Percentiles rank a stretch among this genome's conserved stretches.
These are phyloP conservation scores for Trichothecium roseum DNA, from an alignment of 2,329 filamentous ascomycete genomes.

Conservation along the genomic window DNA sequence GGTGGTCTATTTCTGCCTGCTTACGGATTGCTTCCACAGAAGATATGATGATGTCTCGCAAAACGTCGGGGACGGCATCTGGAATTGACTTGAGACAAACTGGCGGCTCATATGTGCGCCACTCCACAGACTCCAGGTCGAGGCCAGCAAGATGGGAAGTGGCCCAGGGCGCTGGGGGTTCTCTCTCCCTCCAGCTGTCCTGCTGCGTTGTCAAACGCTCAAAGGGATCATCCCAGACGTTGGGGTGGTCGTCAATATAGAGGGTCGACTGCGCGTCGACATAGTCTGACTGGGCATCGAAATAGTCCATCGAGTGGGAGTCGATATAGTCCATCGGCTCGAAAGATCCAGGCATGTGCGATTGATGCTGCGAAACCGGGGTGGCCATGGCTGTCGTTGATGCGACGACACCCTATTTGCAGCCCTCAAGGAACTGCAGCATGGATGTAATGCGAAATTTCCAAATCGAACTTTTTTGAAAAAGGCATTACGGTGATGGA, in stretches of 20 bases:
- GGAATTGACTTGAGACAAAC: constrained; percentile 25
- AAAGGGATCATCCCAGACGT: constrained; percentile 13
- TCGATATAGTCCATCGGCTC: constrained; percentile 18
- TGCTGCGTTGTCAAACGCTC: constrained; percentile 13
- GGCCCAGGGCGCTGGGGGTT: constrained; percentile 10
- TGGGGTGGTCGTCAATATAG: too few relatives aligned
- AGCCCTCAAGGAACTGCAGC: too few relatives aligned
- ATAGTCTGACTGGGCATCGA: too few relatives aligned
- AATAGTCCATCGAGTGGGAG: too few relatives aligned
- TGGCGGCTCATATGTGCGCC: constrained; percentile 37
- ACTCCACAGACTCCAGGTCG: constrained; percentile 24
- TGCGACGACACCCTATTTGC: too few relatives aligned
- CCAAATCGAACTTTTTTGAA: too few relatives aligned
- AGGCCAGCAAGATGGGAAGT: constrained; percentile 12
- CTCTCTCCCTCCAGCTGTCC: constrained; percentile 12
- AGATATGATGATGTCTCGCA: constrained; percentile 28
- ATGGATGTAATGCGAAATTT: too few relatives aligned
- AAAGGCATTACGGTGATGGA: too few relatives aligned
- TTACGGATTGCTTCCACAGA: constrained; percentile 30
- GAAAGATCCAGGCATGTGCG: constrained; percentile 18
- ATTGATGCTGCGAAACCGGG: too few relatives aligned
- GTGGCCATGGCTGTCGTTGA: too few relatives aligned
- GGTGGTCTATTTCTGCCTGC: constrained; percentile 12
- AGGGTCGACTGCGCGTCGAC: too few relatives aligned
- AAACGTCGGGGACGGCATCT: constrained; percentile 26